Conservation (phyloP, 352 stramenopile species). For the Pythium aphanidermatum region DNA sequence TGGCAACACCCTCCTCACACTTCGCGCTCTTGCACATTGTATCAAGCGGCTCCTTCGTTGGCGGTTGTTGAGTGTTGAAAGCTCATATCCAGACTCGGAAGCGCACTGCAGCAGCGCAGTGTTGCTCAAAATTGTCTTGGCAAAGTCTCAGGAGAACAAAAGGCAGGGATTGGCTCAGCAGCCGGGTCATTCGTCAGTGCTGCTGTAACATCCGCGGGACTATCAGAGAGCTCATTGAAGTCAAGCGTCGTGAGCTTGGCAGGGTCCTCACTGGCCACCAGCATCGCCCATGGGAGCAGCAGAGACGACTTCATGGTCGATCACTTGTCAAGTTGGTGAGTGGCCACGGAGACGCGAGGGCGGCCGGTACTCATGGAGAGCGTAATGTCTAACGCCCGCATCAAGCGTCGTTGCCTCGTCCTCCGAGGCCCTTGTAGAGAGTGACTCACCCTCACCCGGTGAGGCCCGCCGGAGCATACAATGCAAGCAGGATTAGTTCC, state of each 20-base stretch:
- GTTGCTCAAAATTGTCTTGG: conserved; percentile 5
- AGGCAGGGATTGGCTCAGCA: too few relatives aligned
- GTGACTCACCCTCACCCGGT: too few relatives aligned
- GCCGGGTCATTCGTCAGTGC: conserved; percentile 1
- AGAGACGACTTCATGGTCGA: conserved; percentile 2
- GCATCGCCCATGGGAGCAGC: conserved; percentile 7
- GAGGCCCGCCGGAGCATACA: too few relatives aligned
- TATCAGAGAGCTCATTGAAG: not conserved
- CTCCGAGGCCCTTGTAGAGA: too few relatives aligned
- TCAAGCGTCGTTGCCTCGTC: too few relatives aligned
- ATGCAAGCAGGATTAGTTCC: too few relatives aligned
- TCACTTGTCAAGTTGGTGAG: too few relatives aligned
- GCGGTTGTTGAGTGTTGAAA: conserved; percentile 3
- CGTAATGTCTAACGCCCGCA: too few relatives aligned
- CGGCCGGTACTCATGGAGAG: too few relatives aligned
- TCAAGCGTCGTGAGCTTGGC: conserved; percentile 1
- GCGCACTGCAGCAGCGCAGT: conserved; percentile 3
- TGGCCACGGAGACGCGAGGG: too few relatives aligned
- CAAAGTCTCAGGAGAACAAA: too few relatives aligned
- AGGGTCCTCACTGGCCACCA: conserved; percentile 1
- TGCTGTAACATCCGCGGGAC: not conserved
- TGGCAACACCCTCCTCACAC: conserved; percentile 5
- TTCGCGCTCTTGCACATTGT: conserved; percentile 6
- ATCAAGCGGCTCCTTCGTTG: conserved; percentile 9
- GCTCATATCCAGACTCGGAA: conserved; percentile 5